Conservation (phyloP, 2,329 filamentous ascomycete genomes). For the Cladosporium colombiae region DNA sequence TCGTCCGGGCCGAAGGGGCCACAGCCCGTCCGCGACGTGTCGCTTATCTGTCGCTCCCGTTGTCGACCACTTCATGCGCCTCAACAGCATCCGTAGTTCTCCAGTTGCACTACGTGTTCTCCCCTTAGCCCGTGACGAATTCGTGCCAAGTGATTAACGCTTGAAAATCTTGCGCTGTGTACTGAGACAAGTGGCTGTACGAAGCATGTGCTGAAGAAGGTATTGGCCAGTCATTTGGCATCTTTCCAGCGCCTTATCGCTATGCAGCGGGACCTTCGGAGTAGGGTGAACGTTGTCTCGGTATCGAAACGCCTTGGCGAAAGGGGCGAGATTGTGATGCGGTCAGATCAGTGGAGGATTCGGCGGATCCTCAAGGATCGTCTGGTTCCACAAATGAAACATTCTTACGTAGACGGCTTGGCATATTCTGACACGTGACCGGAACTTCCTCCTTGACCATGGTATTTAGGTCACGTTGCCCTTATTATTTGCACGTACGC, state of each 20-base stretch:
- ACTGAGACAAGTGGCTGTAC: neutral
- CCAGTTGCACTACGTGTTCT: neutral
- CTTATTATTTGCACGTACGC: no score
- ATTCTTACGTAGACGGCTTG: conserved; percentile 7
- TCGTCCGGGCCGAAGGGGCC: conserved; percentile 14
- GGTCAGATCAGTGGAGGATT: neutral
- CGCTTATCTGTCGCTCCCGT: neutral
- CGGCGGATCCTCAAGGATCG: neutral
- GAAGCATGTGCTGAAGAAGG: neutral
- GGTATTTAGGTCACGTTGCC: neutral
- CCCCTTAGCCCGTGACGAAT: neutral
- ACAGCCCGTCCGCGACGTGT: conserved; percentile 2
- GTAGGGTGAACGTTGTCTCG: neutral
- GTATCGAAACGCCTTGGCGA: neutral
- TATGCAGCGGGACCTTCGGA: neutral
- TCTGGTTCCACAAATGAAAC: neutral
- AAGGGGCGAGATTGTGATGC: neutral
- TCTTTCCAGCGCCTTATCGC: neutral
- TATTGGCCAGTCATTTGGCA: neutral
- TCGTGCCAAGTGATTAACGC: neutral
- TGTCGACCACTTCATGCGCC: conserved; percentile 3
- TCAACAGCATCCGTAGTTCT: conserved; percentile 11
- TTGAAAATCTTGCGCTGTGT: neutral
- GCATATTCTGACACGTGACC: neutral
- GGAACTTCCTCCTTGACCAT: neutral